These are phyloP conservation scores for Crithidia sp. DNA, from an alignment of 208 protist species.

Conservation along the genomic window DNA sequence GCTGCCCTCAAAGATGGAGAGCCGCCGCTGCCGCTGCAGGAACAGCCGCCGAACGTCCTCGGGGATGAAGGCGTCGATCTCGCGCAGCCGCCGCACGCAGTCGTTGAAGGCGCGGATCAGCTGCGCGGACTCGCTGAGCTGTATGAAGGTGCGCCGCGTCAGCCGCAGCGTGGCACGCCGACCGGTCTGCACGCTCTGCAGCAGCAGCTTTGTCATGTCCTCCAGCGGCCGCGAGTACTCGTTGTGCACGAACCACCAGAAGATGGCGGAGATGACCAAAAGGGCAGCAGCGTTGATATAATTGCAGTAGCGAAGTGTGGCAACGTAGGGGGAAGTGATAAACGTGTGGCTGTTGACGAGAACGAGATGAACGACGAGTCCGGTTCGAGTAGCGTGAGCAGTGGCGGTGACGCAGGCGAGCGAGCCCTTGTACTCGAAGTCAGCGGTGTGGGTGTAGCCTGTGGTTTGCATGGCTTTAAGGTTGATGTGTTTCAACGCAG, in stretches of 20 bases:
- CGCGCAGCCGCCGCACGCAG: constrained; percentile 6
- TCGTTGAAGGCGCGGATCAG: constrained; percentile 12
- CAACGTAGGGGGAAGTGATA: too few relatives aligned
- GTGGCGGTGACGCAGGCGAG: too few relatives aligned
- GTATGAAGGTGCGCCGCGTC: neutral
- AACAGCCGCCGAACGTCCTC: neutral
- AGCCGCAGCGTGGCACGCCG: neutral
- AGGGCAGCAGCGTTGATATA: neutral
- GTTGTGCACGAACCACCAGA: neutral
- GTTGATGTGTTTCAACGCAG: too few relatives aligned
- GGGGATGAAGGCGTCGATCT: constrained; percentile 11
- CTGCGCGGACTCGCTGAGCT: constrained; percentile 11
- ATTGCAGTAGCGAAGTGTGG: neutral
- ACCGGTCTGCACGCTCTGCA: neutral
- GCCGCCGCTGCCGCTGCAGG: constrained; percentile 6
- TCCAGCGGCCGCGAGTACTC: neutral
- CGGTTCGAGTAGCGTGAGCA: too few relatives aligned
- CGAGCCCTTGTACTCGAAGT: too few relatives aligned
- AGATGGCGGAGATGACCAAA: neutral
- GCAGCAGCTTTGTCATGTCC: neutral
- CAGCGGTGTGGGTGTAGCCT: too few relatives aligned
- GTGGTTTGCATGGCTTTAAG: too few relatives aligned
- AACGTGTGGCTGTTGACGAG: too few relatives aligned
- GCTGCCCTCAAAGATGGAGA: neutral
- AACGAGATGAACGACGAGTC: too few relatives aligned